A percentile compares a stretch with the other conserved stretches of the same genome.
Conservation (phyloP, 2,329 filamentous ascomycete genomes). For the Akanthomyces lecanii region DNA sequence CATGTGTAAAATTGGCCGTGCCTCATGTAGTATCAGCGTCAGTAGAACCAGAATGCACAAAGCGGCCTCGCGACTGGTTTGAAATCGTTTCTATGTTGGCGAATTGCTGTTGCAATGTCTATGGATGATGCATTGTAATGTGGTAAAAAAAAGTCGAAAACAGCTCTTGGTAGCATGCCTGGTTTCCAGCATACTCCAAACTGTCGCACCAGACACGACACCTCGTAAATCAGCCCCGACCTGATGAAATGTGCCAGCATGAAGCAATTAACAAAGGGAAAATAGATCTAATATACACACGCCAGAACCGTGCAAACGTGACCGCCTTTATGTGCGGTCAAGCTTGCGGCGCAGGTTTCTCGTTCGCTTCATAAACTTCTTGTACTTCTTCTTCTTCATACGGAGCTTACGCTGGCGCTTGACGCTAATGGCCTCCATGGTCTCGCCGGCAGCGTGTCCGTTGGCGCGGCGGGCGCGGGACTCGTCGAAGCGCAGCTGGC, state of each 20-base stretch:
- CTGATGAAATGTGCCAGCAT: conserved; percentile 9
- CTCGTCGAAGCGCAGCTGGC: conserved; percentile 58
- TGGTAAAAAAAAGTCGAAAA: conserved; percentile 7
- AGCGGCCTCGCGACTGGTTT: background rate
- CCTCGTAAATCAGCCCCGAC: conserved; percentile 8
- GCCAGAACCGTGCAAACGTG: background rate
- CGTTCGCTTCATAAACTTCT: conserved; percentile 95
- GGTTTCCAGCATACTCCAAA: background rate
- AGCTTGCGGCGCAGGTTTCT: conserved; percentile 83
- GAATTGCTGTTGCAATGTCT: conserved; percentile 14
- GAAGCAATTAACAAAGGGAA: conserved; percentile 12
- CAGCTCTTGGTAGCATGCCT: background rate
- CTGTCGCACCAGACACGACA: background rate
- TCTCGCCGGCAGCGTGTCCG: background rate
- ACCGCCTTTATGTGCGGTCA: conserved; percentile 53
- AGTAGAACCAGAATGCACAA: background rate
- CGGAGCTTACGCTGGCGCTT: conserved; percentile 88
- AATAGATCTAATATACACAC: conserved; percentile 16
- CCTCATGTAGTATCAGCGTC: too few species aligned
- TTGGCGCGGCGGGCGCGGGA: conserved; percentile 42
- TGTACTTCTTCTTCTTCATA: conserved; percentile 99
- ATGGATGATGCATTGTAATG: conserved; percentile 9
- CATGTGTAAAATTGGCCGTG: too few species aligned
- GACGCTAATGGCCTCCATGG: conserved; percentile 82
- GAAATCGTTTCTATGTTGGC: conserved; percentile 13